Evolutionary conservation across 176 grass and related monocot genomes (phyloP), one percentile per base, ranked within the genome.

Genomic region (Pontederia paniculata): DNA sequence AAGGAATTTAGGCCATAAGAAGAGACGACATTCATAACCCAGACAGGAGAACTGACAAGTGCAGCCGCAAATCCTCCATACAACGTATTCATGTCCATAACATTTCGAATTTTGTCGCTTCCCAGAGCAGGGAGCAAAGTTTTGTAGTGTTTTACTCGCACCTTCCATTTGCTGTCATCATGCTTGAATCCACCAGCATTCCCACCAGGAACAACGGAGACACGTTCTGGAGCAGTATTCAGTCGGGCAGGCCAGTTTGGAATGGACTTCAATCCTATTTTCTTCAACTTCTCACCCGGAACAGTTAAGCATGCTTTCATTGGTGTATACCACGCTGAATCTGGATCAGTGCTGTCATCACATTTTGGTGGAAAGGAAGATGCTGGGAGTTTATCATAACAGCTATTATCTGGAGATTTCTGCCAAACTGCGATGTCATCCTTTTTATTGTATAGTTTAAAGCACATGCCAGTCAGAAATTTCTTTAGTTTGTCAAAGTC

Each of bases 21-120:
- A 65, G 90, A 89, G 58, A 95, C 85, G 25, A 89, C 85, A 55
- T 95, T 95, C 90, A 95, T 95, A 51, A 89, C 90, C 90, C 90
- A 95, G 9, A 89, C 79, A 15, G 89, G 82, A 70, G 85, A 82
- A 47, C 80, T 89, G 66, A 82, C 63, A 18, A 95, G 63, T 10
- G 58, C 70, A 4, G 79, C 85, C 0, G 90, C 82, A 48, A 95
- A 74, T 0, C 90, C 90, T 42, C 82, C 90, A 49, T 95, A 95
- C 3, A 89, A 59, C 0, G 90, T 81, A 67, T 86, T 89, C 90
- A 95, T 95, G 78, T 95, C 90, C 79, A 95, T 95, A 63, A 95
- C 51, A 52, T 89, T 95, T 66, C 85, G 78, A 10, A 89, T 75
- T 54, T 74, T 95, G 78, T 95, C 85, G 56, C 54, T 80, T 0